A percentile compares a stretch with the other conserved stretches of the same genome.
These are phyloP conservation scores for Pseudogymnoascus sp. DNA, from an alignment of 2,329 filamentous ascomycete species.

Conservation along the genomic window DNA sequence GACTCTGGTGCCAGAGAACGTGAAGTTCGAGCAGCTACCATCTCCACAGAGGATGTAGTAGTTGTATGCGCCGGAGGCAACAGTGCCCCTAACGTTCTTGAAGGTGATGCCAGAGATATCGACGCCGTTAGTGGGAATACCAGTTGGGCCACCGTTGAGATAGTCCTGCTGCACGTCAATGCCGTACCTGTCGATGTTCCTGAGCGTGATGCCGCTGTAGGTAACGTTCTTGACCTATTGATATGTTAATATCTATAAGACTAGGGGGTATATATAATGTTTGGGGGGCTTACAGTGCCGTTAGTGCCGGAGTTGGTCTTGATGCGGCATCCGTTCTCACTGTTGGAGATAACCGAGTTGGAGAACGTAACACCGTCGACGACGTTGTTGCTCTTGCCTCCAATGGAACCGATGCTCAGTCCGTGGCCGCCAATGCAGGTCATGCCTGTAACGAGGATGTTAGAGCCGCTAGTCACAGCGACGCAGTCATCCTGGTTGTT, in stretches of 20 bases:
- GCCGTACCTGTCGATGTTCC: conserved; percentile 46
- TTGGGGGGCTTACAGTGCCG: conserved; percentile 39
- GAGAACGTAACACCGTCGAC: conserved; percentile 49
- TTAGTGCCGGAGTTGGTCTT: conserved; percentile 49
- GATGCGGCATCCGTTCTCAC: conserved; percentile 51
- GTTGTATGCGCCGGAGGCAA: conserved; percentile 28
- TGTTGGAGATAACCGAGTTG: conserved; percentile 43
- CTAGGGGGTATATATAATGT: not conserved
- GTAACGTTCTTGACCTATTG: conserved; percentile 36
- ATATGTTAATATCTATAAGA: not conserved
- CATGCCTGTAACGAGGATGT: conserved; percentile 27
- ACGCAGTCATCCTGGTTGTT: conserved; percentile 57
- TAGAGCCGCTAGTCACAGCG: conserved; percentile 50
- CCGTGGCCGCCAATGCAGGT: conserved; percentile 35
- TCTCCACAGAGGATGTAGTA: conserved; percentile 37
- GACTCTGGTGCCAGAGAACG: conserved; percentile 33
- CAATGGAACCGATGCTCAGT: conserved; percentile 54
- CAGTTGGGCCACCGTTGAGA: conserved; percentile 40
- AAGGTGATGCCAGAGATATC: conserved; percentile 33
- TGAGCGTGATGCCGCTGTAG: conserved; percentile 47
- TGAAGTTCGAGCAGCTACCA: conserved; percentile 35
- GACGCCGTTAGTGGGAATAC: conserved; percentile 35
- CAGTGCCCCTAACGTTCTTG: conserved; percentile 33
- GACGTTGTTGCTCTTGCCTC: conserved; percentile 47
- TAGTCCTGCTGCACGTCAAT: conserved; percentile 57